Conservation (phyloP, 176 grass and related monocot genomes). For the Microstegium vimineum region DNA sequence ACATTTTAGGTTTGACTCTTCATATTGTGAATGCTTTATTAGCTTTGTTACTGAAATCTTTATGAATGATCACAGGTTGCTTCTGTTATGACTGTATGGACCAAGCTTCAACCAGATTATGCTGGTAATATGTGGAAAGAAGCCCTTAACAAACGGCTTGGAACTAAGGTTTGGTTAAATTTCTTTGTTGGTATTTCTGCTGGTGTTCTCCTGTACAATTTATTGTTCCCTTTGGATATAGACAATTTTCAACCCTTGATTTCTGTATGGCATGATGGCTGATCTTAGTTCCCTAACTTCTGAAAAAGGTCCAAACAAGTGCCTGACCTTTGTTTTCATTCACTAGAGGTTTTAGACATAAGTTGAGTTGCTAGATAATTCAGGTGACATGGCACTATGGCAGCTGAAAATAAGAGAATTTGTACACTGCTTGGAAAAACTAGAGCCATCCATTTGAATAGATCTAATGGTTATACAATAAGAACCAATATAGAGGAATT, state of each 20-base stretch:
- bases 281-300: conserved; percentile 2
- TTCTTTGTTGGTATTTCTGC: not conserved
- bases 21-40: not conserved
- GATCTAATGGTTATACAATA: no score
- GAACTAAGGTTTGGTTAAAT: conserved; percentile 66
- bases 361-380: not conserved
- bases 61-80: conserved; percentile 70
- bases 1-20: not conserved
- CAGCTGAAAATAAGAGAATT: no score
- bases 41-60: conserved; percentile 26
- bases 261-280: not conserved
- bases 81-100: conserved; percentile 97
- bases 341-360: not conserved
- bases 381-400: not conserved
- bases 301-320: not conserved
- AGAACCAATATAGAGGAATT: no score
- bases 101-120: conserved; percentile 83
- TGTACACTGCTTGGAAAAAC: no score
- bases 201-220: not conserved
- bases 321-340: not conserved
- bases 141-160: conserved; percentile 94
- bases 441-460: no score
- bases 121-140: conserved; percentile 90
- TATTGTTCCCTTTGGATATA: not conserved
- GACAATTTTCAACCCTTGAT: conserved; percentile 15